Evolutionary conservation across 441 rosid genomes (phyloP).

Genomic region (Adansonia madagascariensis): DNA sequence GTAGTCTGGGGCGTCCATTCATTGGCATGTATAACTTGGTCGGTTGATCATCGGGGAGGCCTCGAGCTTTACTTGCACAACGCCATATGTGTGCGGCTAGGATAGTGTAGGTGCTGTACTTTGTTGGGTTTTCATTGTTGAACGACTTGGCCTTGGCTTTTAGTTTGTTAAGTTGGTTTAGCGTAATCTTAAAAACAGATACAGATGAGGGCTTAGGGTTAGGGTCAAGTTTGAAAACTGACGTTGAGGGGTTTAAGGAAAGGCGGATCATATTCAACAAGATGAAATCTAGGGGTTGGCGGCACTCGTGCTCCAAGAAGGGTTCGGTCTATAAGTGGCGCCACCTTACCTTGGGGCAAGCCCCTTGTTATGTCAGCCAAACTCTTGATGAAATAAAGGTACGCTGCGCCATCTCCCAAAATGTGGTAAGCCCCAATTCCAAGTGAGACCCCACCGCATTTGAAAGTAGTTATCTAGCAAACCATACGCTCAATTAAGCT

Average conservation of each 20-base stretch:
- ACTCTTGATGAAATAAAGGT: conserved; percentile 18
- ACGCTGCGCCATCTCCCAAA: conserved; percentile 24
- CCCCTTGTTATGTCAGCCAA: conserved; percentile 33
- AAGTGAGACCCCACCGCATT: conserved; percentile 34
- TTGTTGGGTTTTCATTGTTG: background rate
- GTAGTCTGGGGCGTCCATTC: conserved; percentile 24
- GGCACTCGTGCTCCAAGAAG: conserved; percentile 15
- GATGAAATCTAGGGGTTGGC: conserved; percentile 20
- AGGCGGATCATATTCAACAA: conserved; percentile 24
- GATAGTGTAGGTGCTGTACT: conserved; percentile 22
- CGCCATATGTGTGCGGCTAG: conserved; percentile 34
- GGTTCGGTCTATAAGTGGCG: conserved; percentile 28
- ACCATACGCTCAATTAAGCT: background rate
- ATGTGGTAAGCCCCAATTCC: conserved; percentile 29
- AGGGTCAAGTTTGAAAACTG: background rate
- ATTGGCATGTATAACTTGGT: conserved; percentile 14
- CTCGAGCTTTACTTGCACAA: conserved; percentile 30
- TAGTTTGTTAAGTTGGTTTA: conserved; percentile 23
- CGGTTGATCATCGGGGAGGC: conserved; percentile 22
- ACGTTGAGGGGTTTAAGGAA: background rate
- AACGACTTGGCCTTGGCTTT: conserved; percentile 4
- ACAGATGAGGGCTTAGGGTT: background rate
- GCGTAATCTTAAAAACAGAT: conserved; percentile 22
- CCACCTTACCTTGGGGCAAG: background rate
- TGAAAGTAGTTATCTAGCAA: conserved; percentile 37